A percentile compares a stretch with the other conserved stretches of the same genome.
These are phyloP conservation scores for Chlorophyllum brunneum DNA, from an alignment of 768 basidiomycete species.

Conservation along the genomic window DNA sequence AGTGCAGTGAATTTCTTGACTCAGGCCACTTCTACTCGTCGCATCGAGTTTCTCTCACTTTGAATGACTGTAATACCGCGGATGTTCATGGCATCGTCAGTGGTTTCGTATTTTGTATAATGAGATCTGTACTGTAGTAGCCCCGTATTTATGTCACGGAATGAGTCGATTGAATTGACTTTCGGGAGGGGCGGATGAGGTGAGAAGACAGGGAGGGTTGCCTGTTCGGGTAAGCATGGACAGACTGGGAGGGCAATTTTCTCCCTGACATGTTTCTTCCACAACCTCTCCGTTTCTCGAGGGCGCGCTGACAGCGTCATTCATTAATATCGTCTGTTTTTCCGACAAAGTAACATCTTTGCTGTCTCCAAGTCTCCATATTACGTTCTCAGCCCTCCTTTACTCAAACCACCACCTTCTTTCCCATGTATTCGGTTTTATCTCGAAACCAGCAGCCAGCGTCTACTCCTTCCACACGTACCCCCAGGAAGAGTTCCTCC, in stretches of 20 bases:
- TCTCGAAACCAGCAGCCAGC: slow-evolving; percentile 32
- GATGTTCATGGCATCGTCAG: not conserved
- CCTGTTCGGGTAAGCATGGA: slow-evolving; percentile 11
- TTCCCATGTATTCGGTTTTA: slow-evolving; percentile 34
- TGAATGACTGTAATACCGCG: not conserved
- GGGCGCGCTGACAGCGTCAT: slow-evolving; percentile 7
- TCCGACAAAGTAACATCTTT: not conserved
- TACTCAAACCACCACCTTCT: slow-evolving; percentile 11
- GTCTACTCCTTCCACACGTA: slow-evolving; percentile 30
- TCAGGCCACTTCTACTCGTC: slow-evolving; percentile 12
- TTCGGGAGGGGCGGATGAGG: not conserved
- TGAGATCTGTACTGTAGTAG: not conserved
- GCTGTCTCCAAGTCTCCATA: slow-evolving; percentile 2
- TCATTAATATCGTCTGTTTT: not conserved
- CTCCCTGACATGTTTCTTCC: slow-evolving; percentile 9
- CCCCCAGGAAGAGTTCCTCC: slow-evolving; percentile 51
- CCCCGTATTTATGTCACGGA: not conserved
- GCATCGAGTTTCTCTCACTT: not conserved
- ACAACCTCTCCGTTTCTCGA: not conserved
- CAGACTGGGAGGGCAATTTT: slow-evolving; percentile 6
- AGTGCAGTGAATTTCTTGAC: slow-evolving; percentile 15
- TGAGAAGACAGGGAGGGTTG: slow-evolving; percentile 3
- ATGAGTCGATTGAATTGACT: not conserved
- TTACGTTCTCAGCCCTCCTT: slow-evolving; percentile 4
- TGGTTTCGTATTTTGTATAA: not conserved